Evolutionary conservation across 73 alveolate species (phyloP).

Genomic region (Paramecium sonneborni): DNA sequence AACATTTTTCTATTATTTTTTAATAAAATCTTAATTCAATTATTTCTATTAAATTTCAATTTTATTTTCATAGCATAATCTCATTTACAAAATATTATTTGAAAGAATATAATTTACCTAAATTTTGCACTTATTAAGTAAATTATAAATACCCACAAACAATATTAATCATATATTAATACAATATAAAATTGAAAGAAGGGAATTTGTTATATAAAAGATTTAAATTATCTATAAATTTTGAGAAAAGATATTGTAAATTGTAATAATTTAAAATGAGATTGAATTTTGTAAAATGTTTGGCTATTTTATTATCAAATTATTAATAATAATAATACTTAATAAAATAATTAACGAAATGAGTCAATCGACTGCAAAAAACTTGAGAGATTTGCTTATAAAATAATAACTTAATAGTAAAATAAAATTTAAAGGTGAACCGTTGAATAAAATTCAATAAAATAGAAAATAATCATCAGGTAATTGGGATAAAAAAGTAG

Average conservation of each 20-base stretch:
- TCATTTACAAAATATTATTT: no score
- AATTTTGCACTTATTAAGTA: no score
- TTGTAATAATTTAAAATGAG: not conserved
- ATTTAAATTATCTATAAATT: no score
- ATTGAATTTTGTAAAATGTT: not conserved
- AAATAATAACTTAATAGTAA: constrained; percentile 45
- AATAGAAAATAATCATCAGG: constrained; percentile 52
- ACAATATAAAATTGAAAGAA: no score
- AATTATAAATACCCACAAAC: no score
- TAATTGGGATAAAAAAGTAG: constrained; percentile 56
- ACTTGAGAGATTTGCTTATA: constrained; percentile 35
- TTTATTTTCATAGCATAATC: no score
- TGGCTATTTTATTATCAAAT: not conserved
- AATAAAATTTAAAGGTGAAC: constrained; percentile 51
- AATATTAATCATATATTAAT: no score
- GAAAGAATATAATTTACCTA: no score
- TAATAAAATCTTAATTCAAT: no score
- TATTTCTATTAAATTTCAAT: no score
- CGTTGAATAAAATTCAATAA: not conserved
- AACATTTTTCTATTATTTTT: not conserved
- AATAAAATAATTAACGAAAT: constrained; percentile 28
- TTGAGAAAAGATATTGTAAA: no score
- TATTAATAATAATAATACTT: not conserved
- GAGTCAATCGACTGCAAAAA: constrained; percentile 46
- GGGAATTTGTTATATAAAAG: no score